phyloP scores from a whole-genome alignment of 768 basidiomycete species.

The Hemileccinum impolitum region DNA sequence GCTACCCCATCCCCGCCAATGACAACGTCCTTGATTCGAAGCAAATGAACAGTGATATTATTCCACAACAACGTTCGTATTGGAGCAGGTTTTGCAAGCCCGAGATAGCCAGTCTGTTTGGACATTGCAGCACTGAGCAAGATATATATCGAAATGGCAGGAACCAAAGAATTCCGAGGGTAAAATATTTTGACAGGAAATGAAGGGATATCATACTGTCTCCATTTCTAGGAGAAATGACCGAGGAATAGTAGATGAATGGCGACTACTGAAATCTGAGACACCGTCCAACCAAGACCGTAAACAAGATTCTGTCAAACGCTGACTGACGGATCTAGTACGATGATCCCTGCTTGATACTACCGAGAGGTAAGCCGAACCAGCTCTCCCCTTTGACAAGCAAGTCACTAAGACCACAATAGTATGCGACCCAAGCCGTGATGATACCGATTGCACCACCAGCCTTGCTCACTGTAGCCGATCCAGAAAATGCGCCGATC shows the following conservation, averaged over 20 bases:
- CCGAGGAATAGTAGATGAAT: slow-evolving; percentile 7
- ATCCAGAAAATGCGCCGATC: slow-evolving; percentile 35
- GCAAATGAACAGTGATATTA: no score
- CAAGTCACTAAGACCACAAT: slow-evolving; percentile 41
- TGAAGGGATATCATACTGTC: not conserved
- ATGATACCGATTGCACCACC: slow-evolving; percentile 46
- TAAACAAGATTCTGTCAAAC: slow-evolving; percentile 1
- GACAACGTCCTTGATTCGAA: no score
- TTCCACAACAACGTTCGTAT: not conserved
- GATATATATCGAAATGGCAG: not conserved
- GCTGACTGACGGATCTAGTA: not conserved
- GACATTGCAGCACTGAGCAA: not conserved
- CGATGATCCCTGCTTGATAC: slow-evolving; percentile 7
- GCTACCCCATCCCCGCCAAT: no score
- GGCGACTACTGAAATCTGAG: not conserved
- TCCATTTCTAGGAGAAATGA: slow-evolving; percentile 5
- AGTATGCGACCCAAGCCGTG: slow-evolving; percentile 47
- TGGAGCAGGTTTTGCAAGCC: no score
- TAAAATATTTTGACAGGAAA: not conserved
- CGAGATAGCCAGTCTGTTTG: no score
- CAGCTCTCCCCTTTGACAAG: slow-evolving; percentile 37
- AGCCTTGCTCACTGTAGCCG: slow-evolving; percentile 28
- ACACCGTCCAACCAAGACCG: not conserved
- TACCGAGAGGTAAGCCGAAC: slow-evolving; percentile 41
- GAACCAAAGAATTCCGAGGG: not conserved